Base-by-base conservation (phyloP, 108 stramenopile species). In the Cyclotella kingstonii region DNA sequence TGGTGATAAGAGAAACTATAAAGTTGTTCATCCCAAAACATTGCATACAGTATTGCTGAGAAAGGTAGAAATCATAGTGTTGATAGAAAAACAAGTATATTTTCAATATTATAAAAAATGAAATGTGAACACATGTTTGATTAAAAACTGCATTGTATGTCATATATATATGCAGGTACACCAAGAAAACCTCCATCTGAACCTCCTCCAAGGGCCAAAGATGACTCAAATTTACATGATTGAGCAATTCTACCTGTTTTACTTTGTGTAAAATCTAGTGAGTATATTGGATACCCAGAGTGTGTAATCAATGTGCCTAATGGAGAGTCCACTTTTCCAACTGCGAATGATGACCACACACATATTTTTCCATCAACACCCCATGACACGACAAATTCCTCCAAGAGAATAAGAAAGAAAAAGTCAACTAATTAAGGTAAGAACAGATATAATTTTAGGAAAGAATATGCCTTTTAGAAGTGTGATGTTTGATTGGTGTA, bases 381-480 rank as follows among this genome's bases (percentile, higher is more conserved):
- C 91, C 91, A 93, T 4, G 91, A 85, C 28, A 93, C 15, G n/a
- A 93, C 46, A 42, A 89, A 61, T 30, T 89, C 71, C 56, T 90
- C 58, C 39, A 1, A 35, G 9, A 39, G 2, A 12, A 28, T 46
- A 26, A 44, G 3, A 17, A 47, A 28, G 15, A n/a, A 14, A 8
- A 9, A 8, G 10, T 21, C 5, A 22, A 46, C 23, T 25, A 35
- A 23, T n/a, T n/a, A 35, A 22, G 29, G 43, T 41, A 35, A 18
- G 38, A 39, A 15, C 12, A n/a, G 10, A 18, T 31, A 40, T 38
- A 15, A 19, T 30, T 23, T 2, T 52, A 27, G 19, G 38, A 21
- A 10, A 31, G n/a, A 4, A 30, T 14, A 45, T 43, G 22, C 7
- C 28, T 42, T 30, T 40, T 28, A 23, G n/a, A n/a, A n/a, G n/a